Percentiles rank a stretch among this genome's conserved stretches.
Evolutionary conservation across 73 alveolate species (phyloP).

Genomic region (Tetrahymena malaccensis): DNA sequence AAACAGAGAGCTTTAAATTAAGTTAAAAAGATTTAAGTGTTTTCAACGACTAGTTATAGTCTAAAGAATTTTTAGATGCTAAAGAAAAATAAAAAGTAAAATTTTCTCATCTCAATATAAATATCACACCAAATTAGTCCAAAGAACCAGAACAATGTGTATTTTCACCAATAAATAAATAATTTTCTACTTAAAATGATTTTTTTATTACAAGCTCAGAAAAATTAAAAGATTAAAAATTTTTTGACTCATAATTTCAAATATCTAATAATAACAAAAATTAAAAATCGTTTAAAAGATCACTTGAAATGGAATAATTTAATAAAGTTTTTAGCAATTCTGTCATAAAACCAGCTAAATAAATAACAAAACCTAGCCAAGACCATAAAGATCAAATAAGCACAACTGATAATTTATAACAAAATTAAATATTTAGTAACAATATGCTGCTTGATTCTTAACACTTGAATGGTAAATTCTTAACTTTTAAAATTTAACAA

Average conservation of each 20-base stretch:
- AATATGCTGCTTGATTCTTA: not conserved
- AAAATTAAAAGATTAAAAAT: not conserved
- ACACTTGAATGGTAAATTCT: not conserved
- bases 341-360: no score
- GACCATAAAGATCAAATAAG: no score
- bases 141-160: not conserved
- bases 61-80: not conserved
- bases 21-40: not conserved
- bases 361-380: no score
- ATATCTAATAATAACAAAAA: no score
- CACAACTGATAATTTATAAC: no score
- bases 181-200: not conserved
- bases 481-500: no score
- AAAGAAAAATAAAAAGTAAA: not conserved
- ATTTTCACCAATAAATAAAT: not conserved
- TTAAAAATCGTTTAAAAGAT: no score
- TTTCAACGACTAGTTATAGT: not conserved
- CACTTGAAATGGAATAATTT: not conserved
- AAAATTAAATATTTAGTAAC: no score
- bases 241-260: not conserved
- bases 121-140: not conserved
- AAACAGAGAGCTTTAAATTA: not conserved
- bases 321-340: not conserved
- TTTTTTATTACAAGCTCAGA: not conserved
- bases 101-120: not conserved